Conservation (phyloP, 352 stramenopile genomes). For the Peronospora belbahrii region DNA sequence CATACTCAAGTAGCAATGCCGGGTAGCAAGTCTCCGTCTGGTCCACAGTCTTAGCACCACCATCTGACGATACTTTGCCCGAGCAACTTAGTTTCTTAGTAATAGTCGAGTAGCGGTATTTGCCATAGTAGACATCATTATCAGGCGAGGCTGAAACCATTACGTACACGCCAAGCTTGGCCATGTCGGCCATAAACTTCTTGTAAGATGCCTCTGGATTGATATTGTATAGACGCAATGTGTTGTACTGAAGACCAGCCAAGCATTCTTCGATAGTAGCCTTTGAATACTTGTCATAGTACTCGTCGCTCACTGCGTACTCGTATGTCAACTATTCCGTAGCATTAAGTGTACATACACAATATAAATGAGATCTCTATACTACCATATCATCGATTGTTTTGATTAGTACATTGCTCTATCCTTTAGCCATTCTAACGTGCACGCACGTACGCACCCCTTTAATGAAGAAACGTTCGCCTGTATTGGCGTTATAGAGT, state of each 20-base stretch:
- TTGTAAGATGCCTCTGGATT: conserved; percentile 77
- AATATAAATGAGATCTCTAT: conserved; percentile 5
- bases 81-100: conserved; percentile 53
- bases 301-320: conserved; percentile 79
- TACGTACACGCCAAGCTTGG: conserved; percentile 64
- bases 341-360: conserved; percentile 1
- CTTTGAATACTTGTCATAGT: conserved; percentile 83
- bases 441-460: conserved; percentile 40
- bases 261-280: conserved; percentile 55
- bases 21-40: conserved; percentile 79
- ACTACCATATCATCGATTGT: conserved; percentile 1
- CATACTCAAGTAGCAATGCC: conserved; percentile 75
- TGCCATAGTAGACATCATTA: conserved; percentile 79
- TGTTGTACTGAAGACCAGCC: conserved; percentile 75
- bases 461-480: conserved; percentile 84
- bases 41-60: conserved; percentile 44
- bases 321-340: conserved; percentile 71
- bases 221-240: conserved; percentile 82
- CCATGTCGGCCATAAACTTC: conserved; percentile 85
- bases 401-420: conserved; percentile 12
- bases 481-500: conserved; percentile 75
- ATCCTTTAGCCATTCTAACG: conserved; percentile 1
- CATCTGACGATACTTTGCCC: conserved; percentile 31
- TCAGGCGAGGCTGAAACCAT: conserved; percentile 72
- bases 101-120: conserved; percentile 79